Evolutionary conservation across 805 yeast species (phyloP).

Genomic region (Wickerhamiella sergipiensis): DNA sequence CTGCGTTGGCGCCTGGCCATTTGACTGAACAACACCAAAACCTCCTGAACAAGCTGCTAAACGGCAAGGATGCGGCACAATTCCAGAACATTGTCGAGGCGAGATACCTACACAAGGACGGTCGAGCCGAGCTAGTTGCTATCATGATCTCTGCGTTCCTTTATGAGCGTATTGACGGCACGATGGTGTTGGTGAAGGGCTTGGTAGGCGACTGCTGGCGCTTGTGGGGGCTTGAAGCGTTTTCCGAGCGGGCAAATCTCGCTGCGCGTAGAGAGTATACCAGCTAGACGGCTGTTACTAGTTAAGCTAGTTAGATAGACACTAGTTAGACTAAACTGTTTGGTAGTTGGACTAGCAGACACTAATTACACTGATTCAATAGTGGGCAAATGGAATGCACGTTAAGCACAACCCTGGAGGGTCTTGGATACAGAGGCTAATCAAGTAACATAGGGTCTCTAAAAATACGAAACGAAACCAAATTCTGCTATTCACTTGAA

Average conservation of each 20-base stretch:
- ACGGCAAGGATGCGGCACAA: not conserved
- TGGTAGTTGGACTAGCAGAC: no score
- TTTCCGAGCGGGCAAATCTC: not conserved
- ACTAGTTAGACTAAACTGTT: no score
- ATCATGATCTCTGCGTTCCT: slow-evolving; percentile 18
- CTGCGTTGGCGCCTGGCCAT: slow-evolving; percentile 22
- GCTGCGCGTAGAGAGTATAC: not conserved
- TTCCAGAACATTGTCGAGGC: slow-evolving; percentile 1
- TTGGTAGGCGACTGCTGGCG: slow-evolving; percentile 22
- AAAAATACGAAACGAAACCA: no score
- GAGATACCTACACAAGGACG: slow-evolving; percentile 12
- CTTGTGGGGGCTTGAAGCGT: not conserved
- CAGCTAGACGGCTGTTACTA: no score
- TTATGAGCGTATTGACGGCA: slow-evolving; percentile 23
- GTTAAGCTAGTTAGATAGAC: no score
- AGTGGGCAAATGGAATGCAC: no score
- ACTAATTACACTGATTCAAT: no score
- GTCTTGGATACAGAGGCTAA: not conserved
- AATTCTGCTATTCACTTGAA: no score
- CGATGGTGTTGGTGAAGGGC: slow-evolving; percentile 20
- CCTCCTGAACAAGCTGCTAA: not conserved
- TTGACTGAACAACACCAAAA: slow-evolving; percentile 3
- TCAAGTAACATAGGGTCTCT: not conserved
- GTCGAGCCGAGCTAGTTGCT: slow-evolving; percentile 16
- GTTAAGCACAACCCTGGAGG: no score